Conservation (phyloP, 1,284 basidiomycete genomes). For the Rhodotorula sp. region DNA sequence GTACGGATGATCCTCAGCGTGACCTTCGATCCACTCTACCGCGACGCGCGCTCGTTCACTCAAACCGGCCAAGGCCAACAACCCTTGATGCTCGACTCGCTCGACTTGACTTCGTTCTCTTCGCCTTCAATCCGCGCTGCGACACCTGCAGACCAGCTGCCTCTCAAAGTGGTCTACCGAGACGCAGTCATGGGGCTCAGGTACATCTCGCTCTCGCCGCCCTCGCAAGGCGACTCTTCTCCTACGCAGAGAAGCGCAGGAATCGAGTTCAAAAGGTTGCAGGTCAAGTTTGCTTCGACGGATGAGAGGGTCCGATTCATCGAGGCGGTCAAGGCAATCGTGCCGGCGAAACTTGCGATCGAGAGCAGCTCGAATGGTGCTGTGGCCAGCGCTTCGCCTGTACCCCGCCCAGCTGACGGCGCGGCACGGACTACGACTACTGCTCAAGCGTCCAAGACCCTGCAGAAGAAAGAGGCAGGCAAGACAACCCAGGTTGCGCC, state of each 20-base stretch:
- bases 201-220: conserved; percentile 8
- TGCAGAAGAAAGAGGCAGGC: not conserved
- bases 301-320: conserved; percentile 20
- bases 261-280: conserved; percentile 14
- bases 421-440: too few species aligned
- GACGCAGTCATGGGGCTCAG: conserved; percentile 21
- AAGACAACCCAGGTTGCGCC: not conserved
- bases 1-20: conserved; percentile 10
- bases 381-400: not conserved
- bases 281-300: conserved; percentile 15
- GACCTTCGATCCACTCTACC: conserved; percentile 17
- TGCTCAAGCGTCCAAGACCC: too few species aligned
- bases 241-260: too few species aligned
- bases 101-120: conserved; percentile 24
- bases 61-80: not conserved
- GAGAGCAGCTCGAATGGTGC: not conserved
- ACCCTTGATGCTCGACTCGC: conserved; percentile 19
- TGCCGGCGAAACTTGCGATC: conserved; percentile 22
- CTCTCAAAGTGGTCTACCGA: conserved; percentile 28
- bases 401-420: too few species aligned
- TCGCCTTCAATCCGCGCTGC: not conserved
- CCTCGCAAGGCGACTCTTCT: not conserved
- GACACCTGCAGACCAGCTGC: conserved; percentile 16
- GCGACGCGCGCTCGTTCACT: not conserved
- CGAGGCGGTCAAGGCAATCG: conserved; percentile 1